Evolutionary conservation across 495 filamentous ascomycete species (phyloP).

Genomic region (Neurospora sp.): DNA sequence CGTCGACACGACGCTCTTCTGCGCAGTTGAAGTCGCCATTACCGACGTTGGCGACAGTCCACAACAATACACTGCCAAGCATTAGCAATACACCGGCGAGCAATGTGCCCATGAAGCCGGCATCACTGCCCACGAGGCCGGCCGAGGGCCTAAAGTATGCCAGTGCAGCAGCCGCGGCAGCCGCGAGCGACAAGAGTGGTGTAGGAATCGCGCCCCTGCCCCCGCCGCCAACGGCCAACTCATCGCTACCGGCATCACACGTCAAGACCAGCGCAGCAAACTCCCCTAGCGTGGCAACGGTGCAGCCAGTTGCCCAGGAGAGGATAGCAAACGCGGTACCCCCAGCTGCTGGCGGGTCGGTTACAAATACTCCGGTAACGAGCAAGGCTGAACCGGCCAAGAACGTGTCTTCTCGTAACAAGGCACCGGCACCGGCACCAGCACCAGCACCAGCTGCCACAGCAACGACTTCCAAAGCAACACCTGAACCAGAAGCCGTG

Average conservation of each 20-base stretch:
- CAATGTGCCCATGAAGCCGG: constrained; percentile 70
- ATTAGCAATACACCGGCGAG: constrained; percentile 48
- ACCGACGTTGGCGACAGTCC: constrained; percentile 78
- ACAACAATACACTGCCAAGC: constrained; percentile 50
- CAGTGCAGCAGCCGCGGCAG: constrained; percentile 89
- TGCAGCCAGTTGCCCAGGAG: constrained; percentile 32
- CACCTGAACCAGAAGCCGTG: constrained; percentile 3
- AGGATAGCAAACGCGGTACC: constrained; percentile 17
- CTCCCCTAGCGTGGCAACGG: constrained; percentile 29
- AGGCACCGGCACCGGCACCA: constrained; percentile 20
- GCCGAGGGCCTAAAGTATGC: constrained; percentile 93
- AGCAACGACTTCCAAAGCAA: constrained; percentile 31
- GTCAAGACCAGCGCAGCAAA: constrained; percentile 33
- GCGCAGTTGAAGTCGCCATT: constrained; percentile 89
- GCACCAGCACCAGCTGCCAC: constrained; percentile 16
- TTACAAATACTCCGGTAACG: constrained; percentile 8
- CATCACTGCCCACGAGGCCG: constrained; percentile 70
- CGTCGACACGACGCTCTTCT: constrained; percentile 65
- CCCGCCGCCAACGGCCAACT: constrained; percentile 58
- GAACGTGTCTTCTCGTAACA: constrained; percentile 25
- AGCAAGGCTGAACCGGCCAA: constrained; percentile 10
- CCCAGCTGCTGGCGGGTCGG: constrained; percentile 12
- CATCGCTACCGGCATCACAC: constrained; percentile 37
- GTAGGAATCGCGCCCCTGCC: constrained; percentile 90
- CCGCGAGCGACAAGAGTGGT: constrained; percentile 88